Percentiles rank a stretch among this genome's conserved stretches.
These are phyloP conservation scores for Cydonia oblonga DNA, from an alignment of 331 rosid genomes.

Conservation along the genomic window DNA sequence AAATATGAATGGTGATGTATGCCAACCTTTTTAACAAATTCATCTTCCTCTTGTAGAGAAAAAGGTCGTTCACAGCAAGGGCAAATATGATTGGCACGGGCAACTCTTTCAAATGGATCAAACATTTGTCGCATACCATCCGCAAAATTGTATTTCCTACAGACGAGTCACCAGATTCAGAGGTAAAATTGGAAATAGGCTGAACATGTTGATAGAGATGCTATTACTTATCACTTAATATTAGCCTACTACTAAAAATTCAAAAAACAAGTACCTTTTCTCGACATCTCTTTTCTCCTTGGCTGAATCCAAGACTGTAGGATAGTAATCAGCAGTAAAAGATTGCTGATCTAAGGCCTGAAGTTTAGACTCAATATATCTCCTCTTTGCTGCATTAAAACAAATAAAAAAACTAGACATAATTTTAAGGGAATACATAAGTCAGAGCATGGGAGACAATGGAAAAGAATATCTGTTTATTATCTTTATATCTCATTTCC, in stretches of 20 bases:
- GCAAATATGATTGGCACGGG: conserved; percentile 88
- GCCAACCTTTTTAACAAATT: conserved; percentile 81
- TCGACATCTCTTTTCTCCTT: conserved; percentile 74
- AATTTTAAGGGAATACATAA: neutral
- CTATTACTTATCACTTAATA: conserved; percentile 1
- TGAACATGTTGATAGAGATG: conserved; percentile 7
- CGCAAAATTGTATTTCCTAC: conserved; percentile 77
- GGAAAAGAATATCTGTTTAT: neutral
- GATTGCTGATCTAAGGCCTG: conserved; percentile 62
- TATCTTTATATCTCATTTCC: too few relatives aligned
- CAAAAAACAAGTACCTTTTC: conserved; percentile 45
- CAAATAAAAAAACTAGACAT: neutral
- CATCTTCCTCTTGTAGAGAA: conserved; percentile 83
- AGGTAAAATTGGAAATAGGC: conserved; percentile 15
- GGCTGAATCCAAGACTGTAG: conserved; percentile 48
- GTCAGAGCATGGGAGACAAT: neutral
- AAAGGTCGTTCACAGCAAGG: conserved; percentile 96
- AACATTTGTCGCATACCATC: conserved; percentile 95
- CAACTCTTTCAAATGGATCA: conserved; percentile 93
- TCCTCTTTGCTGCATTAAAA: conserved; percentile 68
- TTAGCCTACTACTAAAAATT: conserved; percentile 4
- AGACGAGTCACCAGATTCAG: conserved; percentile 25
- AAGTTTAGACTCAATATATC: conserved; percentile 65
- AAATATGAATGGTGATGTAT: conserved; percentile 8
- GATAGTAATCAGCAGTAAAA: conserved; percentile 53